Base-by-base conservation (phyloP, 2,329 filamentous ascomycete genomes). In the Colletotrichum musicola region DNA sequence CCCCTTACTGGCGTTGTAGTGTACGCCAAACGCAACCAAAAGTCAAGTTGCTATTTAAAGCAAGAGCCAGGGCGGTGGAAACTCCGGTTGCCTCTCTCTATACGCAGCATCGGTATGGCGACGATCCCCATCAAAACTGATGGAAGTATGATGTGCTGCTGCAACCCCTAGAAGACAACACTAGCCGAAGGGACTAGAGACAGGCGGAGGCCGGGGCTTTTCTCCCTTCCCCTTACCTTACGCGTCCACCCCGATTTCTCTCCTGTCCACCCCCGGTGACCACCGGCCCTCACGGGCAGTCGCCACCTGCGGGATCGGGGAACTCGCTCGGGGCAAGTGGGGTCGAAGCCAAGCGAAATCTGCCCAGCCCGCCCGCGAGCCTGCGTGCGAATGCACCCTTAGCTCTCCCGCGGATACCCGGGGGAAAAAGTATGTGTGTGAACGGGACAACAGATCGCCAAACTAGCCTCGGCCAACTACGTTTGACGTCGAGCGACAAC, bases 211-310 rank as follows among this genome's bases (percentile, higher is more conserved):
- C 49, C 47, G 57, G 40, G 40, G 63, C 13, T n/a, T 42, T 42
- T 4, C 40, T 4, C 40, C 40, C 40, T 42, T 42, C 6, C 13
- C 40, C 6, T 7, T 30, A 30, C 27, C 7, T 9, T 10, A 35
- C 30, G 13, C 40, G 7, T 42, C 14, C 40, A 6, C 13, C 40
- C n/a, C 40, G n/a, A 27, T 12, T 42, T 18, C 13, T 49, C 62
- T 44, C 62, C 46, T 46, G 44, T 62, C 30, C 38, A 49, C 58
- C 55, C 27, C 63, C 57, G 62, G 35, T 20, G 18, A 60, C 54
- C 62, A 60, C 53, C 53, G 30, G 44, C 54, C 54, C 53, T 42
- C 27, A 27, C 44, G 54, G 57, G 57, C 42, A 64, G 12, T 53
- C 53, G 47, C 47, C 20, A 47, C 44, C 44, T 35, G 30, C 40